phyloP scores from a whole-genome alignment of 2,329 filamentous ascomycete genomes.

The Calonectria multiphialidica region DNA sequence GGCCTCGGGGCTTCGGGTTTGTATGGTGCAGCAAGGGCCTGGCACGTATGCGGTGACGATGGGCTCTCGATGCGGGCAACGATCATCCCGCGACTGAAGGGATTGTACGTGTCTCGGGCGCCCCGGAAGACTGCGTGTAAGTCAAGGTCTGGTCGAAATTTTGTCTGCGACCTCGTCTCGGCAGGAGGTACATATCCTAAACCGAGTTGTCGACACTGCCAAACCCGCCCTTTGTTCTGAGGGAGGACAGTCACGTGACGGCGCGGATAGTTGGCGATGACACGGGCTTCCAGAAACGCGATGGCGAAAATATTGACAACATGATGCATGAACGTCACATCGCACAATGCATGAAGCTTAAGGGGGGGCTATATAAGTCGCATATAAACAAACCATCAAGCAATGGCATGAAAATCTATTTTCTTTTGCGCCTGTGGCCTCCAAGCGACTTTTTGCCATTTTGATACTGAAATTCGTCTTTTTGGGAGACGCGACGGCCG shows the following conservation, averaged over 20 bases:
- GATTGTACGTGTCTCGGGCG: slow-evolving; percentile 28
- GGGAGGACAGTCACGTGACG: slow-evolving; percentile 36
- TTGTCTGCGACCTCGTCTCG: slow-evolving; percentile 31
- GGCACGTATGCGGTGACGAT: slow-evolving; percentile 1
- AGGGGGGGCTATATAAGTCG: background rate
- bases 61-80: background rate
- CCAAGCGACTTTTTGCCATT: slow-evolving; percentile 16
- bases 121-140: slow-evolving; percentile 4
- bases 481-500: slow-evolving; percentile 40
- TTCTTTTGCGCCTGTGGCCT: background rate
- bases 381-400: background rate
- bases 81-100: slow-evolving; percentile 14
- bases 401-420: background rate
- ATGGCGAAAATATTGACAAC: background rate
- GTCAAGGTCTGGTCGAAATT: background rate
- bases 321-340: slow-evolving; percentile 20
- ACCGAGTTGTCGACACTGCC: slow-evolving; percentile 3
- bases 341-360: background rate
- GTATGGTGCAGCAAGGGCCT: slow-evolving; percentile 19
- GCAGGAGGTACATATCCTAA: slow-evolving; percentile 13
- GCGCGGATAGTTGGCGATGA: slow-evolving; percentile 27
- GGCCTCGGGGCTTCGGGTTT: slow-evolving; percentile 22
- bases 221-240: slow-evolving; percentile 22
- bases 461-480: slow-evolving; percentile 21
- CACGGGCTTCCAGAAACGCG: slow-evolving; percentile 22